Percentiles rank a stretch among this genome's conserved stretches.
Evolutionary conservation across 306 rosid species (phyloP).

Genomic region (Citrullus amarus): DNA sequence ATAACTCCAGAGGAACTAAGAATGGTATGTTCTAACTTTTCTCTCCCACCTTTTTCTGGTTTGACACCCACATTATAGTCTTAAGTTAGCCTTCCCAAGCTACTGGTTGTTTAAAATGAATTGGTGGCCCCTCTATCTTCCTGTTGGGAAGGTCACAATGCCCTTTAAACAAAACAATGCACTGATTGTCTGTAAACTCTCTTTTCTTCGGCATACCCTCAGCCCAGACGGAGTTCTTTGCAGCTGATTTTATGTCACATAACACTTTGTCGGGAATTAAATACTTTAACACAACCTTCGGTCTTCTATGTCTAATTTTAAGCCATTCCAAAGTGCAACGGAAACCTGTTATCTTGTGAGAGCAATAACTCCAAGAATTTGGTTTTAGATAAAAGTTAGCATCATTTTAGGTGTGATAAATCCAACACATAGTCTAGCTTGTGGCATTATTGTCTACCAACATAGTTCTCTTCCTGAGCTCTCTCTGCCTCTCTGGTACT

Average conservation of each 20-base stretch:
- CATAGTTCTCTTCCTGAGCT: background rate
- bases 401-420: background rate
- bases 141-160: background rate
- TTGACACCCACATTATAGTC: background rate
- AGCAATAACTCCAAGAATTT: background rate
- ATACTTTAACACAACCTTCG: background rate
- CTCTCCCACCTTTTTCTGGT: background rate
- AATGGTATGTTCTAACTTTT: slow-evolving; percentile 44
- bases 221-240: background rate
- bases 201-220: background rate
- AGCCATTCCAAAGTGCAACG: background rate
- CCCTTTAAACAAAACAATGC: background rate
- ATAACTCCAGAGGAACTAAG: slow-evolving; percentile 94
- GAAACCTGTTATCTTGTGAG: background rate
- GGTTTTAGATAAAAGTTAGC: background rate
- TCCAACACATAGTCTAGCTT: background rate
- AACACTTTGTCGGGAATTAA: background rate
- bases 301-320: background rate
- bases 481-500: background rate
- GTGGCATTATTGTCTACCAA: background rate
- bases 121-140: background rate
- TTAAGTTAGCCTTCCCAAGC: background rate
- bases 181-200: background rate
- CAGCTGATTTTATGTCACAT: background rate
- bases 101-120: background rate